These are phyloP conservation scores for Simplicillium aogashimaense DNA, from an alignment of 2,329 filamentous ascomycete genomes.

Conservation along the genomic window DNA sequence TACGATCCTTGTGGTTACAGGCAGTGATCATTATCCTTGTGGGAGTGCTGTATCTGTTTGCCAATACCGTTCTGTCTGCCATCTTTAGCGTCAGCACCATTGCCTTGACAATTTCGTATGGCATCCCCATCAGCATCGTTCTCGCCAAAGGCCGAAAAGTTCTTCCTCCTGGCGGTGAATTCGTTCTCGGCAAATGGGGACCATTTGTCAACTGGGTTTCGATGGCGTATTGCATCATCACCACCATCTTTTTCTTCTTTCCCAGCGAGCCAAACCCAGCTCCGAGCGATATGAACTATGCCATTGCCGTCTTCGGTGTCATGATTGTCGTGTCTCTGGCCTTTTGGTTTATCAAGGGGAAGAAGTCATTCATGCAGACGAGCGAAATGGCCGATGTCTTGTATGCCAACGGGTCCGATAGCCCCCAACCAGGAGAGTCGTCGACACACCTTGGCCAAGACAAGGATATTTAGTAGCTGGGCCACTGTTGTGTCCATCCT, in stretches of 20 bases:
- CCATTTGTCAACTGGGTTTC: slow-evolving; percentile 35
- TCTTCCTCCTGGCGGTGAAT: slow-evolving; percentile 32
- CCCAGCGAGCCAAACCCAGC: slow-evolving; percentile 33
- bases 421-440: background rate
- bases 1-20: slow-evolving; percentile 41
- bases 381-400: slow-evolving; percentile 9
- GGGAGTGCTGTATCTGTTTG: slow-evolving; percentile 45
- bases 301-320: slow-evolving; percentile 45
- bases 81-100: slow-evolving; percentile 47
- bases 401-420: slow-evolving; percentile 4
- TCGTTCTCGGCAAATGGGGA: slow-evolving; percentile 34
- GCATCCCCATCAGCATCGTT: slow-evolving; percentile 37
- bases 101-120: slow-evolving; percentile 39
- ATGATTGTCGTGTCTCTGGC: slow-evolving; percentile 38
- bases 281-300: slow-evolving; percentile 44
- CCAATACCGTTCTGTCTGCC: slow-evolving; percentile 40
- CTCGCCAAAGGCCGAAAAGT: slow-evolving; percentile 40
- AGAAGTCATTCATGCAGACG: slow-evolving; percentile 17
- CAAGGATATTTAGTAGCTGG: too few relatives aligned
- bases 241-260: slow-evolving; percentile 47
- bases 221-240: slow-evolving; percentile 39
- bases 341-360: slow-evolving; percentile 41
- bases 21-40: slow-evolving; percentile 30
- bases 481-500: too few relatives aligned
- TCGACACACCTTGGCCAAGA: background rate